Evolutionary conservation across 805 yeast genomes (phyloP).

Genomic region (Saccharomycopsis oosterbeekiorum): DNA sequence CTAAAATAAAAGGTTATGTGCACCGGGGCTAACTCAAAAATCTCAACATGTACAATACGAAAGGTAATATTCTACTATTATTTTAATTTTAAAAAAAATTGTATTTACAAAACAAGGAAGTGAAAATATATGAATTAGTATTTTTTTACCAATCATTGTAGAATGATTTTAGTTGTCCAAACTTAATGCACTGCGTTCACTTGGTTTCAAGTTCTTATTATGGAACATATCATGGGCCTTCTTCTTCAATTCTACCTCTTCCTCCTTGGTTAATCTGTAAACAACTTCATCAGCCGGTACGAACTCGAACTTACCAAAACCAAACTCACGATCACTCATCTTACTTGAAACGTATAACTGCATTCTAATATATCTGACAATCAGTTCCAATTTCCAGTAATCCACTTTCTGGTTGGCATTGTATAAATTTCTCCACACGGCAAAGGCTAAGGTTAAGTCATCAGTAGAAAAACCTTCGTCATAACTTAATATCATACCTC

Average conservation of each 20-base stretch:
- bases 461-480: slow-evolving; percentile 85
- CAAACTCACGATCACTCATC: slow-evolving; percentile 87
- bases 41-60: too few relatives aligned
- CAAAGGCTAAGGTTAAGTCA: slow-evolving; percentile 68
- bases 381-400: slow-evolving; percentile 73
- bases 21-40: too few relatives aligned
- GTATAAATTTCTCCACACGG: slow-evolving; percentile 85
- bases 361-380: slow-evolving; percentile 82
- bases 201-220: slow-evolving; percentile 43
- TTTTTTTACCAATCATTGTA: not conserved
- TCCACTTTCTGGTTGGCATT: slow-evolving; percentile 77
- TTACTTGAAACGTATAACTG: slow-evolving; percentile 81
- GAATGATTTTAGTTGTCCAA: slow-evolving; percentile 31
- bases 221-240: slow-evolving; percentile 43
- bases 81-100: too few relatives aligned
- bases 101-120: not conserved
- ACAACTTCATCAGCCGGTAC: slow-evolving; percentile 76
- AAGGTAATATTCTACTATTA: too few relatives aligned
- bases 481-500: slow-evolving; percentile 82
- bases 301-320: slow-evolving; percentile 78
- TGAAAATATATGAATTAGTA: not conserved
- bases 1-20: too few relatives aligned
- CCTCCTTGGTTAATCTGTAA: slow-evolving; percentile 55
- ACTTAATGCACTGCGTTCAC: slow-evolving; percentile 44
- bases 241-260: slow-evolving; percentile 44